Conservation (phyloP, 148 eudicot species). For the Diospyros lotus region DNA sequence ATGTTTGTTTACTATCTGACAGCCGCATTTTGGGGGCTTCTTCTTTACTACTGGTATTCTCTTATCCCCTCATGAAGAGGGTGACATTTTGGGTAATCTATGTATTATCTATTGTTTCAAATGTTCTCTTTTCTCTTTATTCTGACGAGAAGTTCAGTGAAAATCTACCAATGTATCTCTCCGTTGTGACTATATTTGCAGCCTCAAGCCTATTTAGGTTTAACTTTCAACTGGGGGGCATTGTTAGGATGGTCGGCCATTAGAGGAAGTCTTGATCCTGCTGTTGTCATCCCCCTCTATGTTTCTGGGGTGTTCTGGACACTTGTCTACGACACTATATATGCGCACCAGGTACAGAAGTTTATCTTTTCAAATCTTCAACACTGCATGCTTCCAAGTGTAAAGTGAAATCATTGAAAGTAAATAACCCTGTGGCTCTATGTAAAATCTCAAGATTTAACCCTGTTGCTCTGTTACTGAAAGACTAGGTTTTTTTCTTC, state of each 20-base stretch:
- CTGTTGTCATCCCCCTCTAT: constrained; percentile 76
- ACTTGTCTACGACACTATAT: constrained; percentile 89
- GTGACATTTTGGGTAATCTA: constrained; percentile 83
- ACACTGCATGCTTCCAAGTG: background rate
- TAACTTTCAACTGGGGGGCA: constrained; percentile 99
- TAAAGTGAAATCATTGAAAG: background rate
- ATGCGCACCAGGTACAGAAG: constrained; percentile 88
- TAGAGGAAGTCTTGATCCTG: constrained; percentile 80
- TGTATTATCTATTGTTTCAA: background rate
- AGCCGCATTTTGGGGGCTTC: constrained; percentile 89
- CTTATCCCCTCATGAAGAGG: constrained; percentile 98
- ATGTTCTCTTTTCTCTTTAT: constrained; percentile 1
- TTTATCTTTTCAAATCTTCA: background rate
- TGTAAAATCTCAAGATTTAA: background rate
- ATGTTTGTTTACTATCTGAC: constrained; percentile 16
- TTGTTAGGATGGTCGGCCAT: constrained; percentile 96
- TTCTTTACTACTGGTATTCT: constrained; percentile 83
- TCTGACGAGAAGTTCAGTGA: background rate
- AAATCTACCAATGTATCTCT: constrained; percentile 16
- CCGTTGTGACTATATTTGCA: constrained; percentile 29
- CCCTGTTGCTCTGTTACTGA: background rate
- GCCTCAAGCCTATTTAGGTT: constrained; percentile 98
- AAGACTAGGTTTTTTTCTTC: background rate
- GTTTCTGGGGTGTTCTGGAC: constrained; percentile 92
- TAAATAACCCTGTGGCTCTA: background rate